Conservation (phyloP, 2,329 filamentous ascomycete species). For the Eutypa lata region DNA sequence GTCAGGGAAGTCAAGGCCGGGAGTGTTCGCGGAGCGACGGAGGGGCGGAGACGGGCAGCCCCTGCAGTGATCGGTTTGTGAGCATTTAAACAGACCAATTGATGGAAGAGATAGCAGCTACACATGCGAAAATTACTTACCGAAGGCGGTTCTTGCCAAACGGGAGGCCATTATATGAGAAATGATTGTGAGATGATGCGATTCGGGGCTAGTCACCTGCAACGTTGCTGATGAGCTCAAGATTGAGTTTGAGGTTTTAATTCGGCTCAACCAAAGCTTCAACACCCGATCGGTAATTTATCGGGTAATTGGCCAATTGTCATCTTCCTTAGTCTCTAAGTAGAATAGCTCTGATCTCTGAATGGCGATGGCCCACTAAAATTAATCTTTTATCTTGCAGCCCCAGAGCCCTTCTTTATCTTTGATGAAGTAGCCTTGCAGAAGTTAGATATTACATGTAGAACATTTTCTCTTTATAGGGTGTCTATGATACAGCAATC, state of each 20-base stretch:
- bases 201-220: conserved; percentile 36
- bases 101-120: conserved; percentile 15
- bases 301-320: background rate
- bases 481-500: background rate
- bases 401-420: too few species aligned
- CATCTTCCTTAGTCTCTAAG: background rate
- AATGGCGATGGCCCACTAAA: too few species aligned
- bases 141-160: conserved; percentile 90
- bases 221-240: conserved; percentile 33
- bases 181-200: conserved; percentile 55
- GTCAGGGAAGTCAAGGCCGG: conserved; percentile 71
- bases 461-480: too few species aligned
- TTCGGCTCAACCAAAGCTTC: conserved; percentile 12
- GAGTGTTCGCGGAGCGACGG: conserved; percentile 70
- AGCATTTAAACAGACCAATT: conserved; percentile 32
- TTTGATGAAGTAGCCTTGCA: too few species aligned
- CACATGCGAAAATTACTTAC: conserved; percentile 56
- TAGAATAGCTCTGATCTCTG: too few species aligned
- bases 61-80: conserved; percentile 49
- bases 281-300: background rate
- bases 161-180: conserved; percentile 91
- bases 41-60: conserved; percentile 85
- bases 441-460: too few species aligned
- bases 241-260: conserved; percentile 34
- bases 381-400: too few species aligned